Evolutionary conservation across 495 filamentous ascomycete genomes (phyloP).

Genomic region (Neurospora sp.): DNA sequence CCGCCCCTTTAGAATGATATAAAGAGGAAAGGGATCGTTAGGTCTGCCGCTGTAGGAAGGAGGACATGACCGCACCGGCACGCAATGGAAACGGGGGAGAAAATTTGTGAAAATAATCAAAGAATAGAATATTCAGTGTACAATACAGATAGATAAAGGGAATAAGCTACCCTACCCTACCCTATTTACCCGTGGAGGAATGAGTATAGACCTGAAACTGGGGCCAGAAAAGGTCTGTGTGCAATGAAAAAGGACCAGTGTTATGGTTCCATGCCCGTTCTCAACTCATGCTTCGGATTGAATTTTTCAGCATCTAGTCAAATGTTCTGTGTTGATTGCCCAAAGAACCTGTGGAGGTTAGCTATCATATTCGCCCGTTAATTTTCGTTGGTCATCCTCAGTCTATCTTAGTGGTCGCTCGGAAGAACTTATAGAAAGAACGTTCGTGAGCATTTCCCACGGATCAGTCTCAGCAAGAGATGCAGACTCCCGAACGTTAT

Average conservation of each 20-base stretch:
- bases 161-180: neutral
- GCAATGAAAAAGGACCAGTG: neutral
- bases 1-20: neutral
- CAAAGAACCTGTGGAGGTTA: neutral
- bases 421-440: neutral
- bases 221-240: neutral
- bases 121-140: neutral
- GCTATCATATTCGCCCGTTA: neutral
- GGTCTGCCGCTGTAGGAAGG: neutral
- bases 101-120: neutral
- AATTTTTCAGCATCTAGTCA: neutral
- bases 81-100: neutral
- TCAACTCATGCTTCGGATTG: neutral
- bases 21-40: neutral
- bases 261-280: neutral
- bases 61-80: neutral
- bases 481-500: neutral
- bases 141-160: neutral
- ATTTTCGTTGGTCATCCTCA: neutral
- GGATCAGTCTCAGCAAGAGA: neutral
- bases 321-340: neutral
- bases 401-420: neutral
- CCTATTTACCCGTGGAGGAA: neutral
- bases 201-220: neutral
- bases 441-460: neutral